Conservation (phyloP, 306 rosid genomes). For the Gynostemma pentaphyllum region DNA sequence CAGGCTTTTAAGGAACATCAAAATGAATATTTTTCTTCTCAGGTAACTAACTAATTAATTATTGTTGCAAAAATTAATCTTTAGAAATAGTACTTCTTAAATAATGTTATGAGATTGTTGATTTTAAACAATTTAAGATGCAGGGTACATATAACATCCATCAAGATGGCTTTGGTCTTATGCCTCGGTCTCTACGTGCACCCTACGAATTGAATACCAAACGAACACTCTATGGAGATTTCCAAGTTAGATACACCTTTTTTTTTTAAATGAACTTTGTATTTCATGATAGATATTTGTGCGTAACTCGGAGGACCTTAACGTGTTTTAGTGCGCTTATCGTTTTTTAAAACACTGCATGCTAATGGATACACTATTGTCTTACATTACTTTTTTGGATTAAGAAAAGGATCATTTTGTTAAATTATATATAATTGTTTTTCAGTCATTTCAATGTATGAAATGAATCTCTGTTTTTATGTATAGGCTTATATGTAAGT, state of each 20-base stretch:
- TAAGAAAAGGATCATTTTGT: too few species aligned
- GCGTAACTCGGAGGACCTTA: neutral
- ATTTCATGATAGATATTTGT: neutral
- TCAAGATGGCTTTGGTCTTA: conserved; percentile 17
- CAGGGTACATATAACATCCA: conserved; percentile 17
- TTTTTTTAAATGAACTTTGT: neutral
- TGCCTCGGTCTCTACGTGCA: conserved; percentile 8
- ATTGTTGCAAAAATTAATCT: neutral
- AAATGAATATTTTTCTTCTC: conserved; percentile 23
- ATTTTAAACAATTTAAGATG: conserved; percentile 13
- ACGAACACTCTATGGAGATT: neutral
- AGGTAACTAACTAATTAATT: conserved; percentile 36
- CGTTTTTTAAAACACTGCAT: too few species aligned
- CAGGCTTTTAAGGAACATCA: conserved; percentile 9
- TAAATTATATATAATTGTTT: too few species aligned
- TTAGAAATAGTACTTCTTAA: neutral
- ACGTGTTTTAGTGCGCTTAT: too few species aligned
- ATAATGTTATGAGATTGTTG: neutral
- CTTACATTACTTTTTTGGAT: too few species aligned
- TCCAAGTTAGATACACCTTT: neutral
- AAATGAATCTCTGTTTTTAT: too few species aligned
- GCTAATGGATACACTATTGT: too few species aligned
- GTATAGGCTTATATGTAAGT: too few species aligned
- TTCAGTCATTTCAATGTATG: too few species aligned
- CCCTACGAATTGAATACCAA: neutral